phyloP scores from a whole-genome alignment of 805 yeast species.

The Metschnikowia colocasiae region DNA sequence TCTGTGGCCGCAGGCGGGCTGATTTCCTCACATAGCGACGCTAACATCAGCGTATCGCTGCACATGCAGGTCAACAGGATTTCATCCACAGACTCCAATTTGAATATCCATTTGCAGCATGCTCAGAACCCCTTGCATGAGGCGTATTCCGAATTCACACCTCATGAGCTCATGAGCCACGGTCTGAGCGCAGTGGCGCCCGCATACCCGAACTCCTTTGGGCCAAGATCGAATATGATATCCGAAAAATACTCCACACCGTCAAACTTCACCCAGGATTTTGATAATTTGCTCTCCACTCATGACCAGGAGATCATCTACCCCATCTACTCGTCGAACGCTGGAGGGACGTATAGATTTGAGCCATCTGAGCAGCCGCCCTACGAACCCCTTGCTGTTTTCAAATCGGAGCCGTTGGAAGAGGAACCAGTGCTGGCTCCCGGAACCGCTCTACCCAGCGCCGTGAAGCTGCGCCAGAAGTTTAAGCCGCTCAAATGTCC shows the following conservation, averaged over 20 bases:
- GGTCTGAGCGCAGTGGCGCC: neutral
- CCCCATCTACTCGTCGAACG: constrained; percentile 31
- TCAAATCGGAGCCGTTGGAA: neutral
- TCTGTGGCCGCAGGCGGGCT: neutral
- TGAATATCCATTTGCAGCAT: neutral
- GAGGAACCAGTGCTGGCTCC: neutral
- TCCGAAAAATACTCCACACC: neutral
- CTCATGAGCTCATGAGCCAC: neutral
- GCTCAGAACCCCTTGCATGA: neutral
- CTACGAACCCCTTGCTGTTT: neutral
- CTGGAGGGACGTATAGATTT: neutral
- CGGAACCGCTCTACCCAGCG: constrained; percentile 11
- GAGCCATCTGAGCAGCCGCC: neutral
- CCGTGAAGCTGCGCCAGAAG: constrained; percentile 1
- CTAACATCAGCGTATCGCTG: neutral
- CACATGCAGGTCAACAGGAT: neutral
- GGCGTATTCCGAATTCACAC: neutral
- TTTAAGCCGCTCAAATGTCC: constrained; percentile 3
- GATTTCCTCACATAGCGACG: neutral
- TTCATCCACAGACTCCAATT: neutral
- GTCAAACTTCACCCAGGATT: constrained; percentile 24
- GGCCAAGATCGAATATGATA: too few relatives aligned
- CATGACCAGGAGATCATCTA: constrained; percentile 33
- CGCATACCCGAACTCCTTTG: neutral
- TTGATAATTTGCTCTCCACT: constrained; percentile 31